Evolutionary conservation across 371 early-diverging fungal genomes (phyloP), one percentile per base, ranked within the genome.

Genomic region (Haplosporangium sp.): DNA sequence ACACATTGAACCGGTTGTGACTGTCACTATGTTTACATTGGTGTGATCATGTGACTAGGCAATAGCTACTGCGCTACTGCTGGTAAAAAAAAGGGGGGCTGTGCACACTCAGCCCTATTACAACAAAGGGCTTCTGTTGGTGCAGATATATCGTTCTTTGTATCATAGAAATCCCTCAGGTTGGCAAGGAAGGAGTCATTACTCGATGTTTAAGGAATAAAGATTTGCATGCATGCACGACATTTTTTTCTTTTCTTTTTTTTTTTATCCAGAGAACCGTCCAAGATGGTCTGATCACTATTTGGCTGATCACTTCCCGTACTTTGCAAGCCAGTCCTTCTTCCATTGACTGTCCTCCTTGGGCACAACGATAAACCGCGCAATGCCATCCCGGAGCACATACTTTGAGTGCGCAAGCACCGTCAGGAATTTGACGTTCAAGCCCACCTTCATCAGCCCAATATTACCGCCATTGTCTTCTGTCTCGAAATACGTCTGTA

Each of bases 401-500:
- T 77, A 52, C 62, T 77, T 77, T 20, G 67, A 68, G 40, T 77
- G 79, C 21, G 59, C 18, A 48, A 77, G 29, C 12, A 77, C 72
- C 12, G 79, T 77, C 55, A 77, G 54, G 57, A 77, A 68, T 62
- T 77, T 77, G 68, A 77, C 79, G 37, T 77, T 77, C 64, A 59
- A 58, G 1, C 89, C 91, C 14, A 95, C 87, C 66, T 93, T 95
- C 58, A 95, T 74, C 59, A 95, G 69, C 14, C 85, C 83, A 11
- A 88, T 84, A 16, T 84, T 83, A 7, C 86, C 85, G 38, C 85
- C 83, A 41, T 85, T 87, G 64, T 88, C 86, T 69, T 90, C 90
- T 46, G 81, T 74, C 83, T 90, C 86, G 83, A 96, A 96, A 74
- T 91, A 96, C 7, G 94, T 84, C 46, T 96, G 94, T 13, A 97